Evolutionary conservation across 2,329 filamentous ascomycete species (phyloP).

Genomic region (Dothistroma septosporum): DNA sequence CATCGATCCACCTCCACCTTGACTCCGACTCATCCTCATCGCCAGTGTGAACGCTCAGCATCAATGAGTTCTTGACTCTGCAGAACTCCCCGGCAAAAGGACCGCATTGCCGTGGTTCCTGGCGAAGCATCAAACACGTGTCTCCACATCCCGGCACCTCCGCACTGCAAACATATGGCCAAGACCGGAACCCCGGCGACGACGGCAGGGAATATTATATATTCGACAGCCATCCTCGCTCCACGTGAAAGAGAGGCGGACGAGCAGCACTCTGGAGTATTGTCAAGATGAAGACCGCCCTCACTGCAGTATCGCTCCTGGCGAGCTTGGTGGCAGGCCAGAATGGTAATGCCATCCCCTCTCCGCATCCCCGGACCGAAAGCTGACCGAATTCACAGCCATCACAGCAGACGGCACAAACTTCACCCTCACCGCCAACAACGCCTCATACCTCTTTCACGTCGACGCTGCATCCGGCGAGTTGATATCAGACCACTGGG

Average conservation of each 20-base stretch:
- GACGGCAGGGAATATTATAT: neutral
- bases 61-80: neutral
- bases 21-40: neutral
- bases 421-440: slow-evolving; percentile 55
- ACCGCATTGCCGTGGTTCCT: too few species aligned
- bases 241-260: neutral
- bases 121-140: too few species aligned
- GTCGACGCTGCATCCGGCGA: slow-evolving; percentile 55
- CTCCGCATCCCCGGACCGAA: neutral
- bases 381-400: slow-evolving; percentile 35
- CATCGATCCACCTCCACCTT: neutral
- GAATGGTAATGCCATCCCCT: neutral
- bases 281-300: neutral
- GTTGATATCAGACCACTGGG: slow-evolving; percentile 59
- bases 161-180: neutral
- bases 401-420: slow-evolving; percentile 53
- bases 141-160: neutral
- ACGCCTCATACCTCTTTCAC: slow-evolving; percentile 61
- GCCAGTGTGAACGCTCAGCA: neutral
- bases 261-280: neutral
- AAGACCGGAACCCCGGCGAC: neutral
- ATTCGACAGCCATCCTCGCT: neutral
- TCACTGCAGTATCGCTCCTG: neutral
- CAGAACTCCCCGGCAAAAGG: neutral
- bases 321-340: neutral